Base-by-base conservation (phyloP, 164 flowering plant species). In the Hamamelis virginiana region DNA sequence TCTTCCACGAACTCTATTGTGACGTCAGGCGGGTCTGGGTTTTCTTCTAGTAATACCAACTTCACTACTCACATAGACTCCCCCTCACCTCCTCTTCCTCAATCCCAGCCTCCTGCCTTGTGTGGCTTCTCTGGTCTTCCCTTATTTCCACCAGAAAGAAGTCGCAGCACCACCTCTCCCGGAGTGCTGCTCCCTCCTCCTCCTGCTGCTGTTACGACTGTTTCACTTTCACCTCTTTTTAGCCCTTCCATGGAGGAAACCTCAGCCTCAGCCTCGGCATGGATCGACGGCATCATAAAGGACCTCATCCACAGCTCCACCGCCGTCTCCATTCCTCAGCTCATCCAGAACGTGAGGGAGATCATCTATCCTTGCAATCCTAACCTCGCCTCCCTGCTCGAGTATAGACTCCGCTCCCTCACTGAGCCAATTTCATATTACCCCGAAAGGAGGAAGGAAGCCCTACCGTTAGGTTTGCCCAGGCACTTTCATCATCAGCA, bases 331-430 rank as follows among this genome's bases (percentile, higher is more conserved):
- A 82, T 95, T 21, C 92, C 95, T 53, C 99, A 95, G 76, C 87
- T 95, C 28, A 89, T 92, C 51, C 94, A 87, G n/a, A 95, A 90
- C 82, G 97, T 95, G 1, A 74, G 95, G 69, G 97, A 95, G 52
- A 89, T 95, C 61, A 92, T 92, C 66, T 82, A 79, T 62, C 99
- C 99, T 56, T 92, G 97, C 76, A 95, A 92, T 68, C 97, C 98
- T 0, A 79, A 75, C 67, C 91, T 95, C 14, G 99, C 93, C 16
- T 47, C 88, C 25, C 73, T 91, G 25, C 80, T 95, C 19, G 99
- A 95, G 74, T 78, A 79, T 62, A 59, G 99, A 18, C 91, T 95
- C 4, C 88, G 97, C 1, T 85, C 92, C 4, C 80, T 95, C 26
- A 77, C 79, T 33, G 84, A 83, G 4, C 77, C 85, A 41, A 41